Evolutionary conservation across 805 yeast genomes (phyloP), one percentile per base, ranked within the genome.

Genomic region (Suhomyces faveliae): DNA sequence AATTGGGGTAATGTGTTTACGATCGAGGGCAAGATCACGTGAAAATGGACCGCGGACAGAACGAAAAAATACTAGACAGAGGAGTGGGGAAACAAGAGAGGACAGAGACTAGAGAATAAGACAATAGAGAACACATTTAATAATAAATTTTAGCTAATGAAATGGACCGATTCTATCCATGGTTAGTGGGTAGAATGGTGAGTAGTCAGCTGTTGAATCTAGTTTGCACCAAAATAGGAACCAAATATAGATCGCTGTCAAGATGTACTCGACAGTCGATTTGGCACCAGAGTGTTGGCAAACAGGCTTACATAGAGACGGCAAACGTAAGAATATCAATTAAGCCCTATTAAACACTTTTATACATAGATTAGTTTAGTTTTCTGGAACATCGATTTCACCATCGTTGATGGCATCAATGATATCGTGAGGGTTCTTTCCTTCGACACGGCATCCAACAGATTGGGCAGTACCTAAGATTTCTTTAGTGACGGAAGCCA

Each of bases 401-500:
- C 99, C 99, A 77, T 86, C 92, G 82, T 92, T 84, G 77, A 94
- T 94, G 76, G 92, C 97, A 66, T 91, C 99, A 71, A 94, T 92
- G 81, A 92, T 86, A 78, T 88, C 97, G 76, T 94, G 98, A 66
- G 99, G 97, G 85, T 92, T 92, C 85, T 94, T 92, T 81, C 91
- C 95, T 79, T 90, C 92, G 73, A 94, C 97, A 81, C 97, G 91
- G 82, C 97, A 91, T 70, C 99, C 99, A 71, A 94, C 95, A 60
- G 97, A 91, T 83, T 92, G 98, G 68, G 98, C 97, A 77, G 99
- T 94, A 78, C 99, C 99, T 74, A 94, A 87, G 73, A 94, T 88
- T 84, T 94, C 99, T 85, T 94, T 94, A 70, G 96, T 81, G 65
- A 94, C 96, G 56, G 97, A 94, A 61, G 95, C 89, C 75, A 94